A percentile compares a stretch with the other conserved stretches of the same genome.
These are phyloP conservation scores for Aspergillus proliferans DNA, from an alignment of 2,329 filamentous ascomycete species.

Conservation along the genomic window DNA sequence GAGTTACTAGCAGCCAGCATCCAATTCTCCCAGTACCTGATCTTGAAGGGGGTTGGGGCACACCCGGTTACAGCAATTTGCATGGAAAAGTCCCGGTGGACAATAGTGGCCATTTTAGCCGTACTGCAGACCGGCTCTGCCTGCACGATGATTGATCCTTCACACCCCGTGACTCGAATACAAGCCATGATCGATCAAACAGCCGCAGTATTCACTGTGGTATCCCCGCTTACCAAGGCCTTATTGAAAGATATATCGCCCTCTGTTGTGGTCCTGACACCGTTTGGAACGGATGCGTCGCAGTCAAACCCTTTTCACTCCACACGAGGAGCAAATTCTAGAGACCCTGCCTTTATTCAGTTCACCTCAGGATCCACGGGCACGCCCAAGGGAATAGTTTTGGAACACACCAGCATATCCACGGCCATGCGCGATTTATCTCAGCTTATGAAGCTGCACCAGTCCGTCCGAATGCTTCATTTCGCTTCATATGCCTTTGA, in stretches of 20 bases:
- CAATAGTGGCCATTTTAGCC: no score
- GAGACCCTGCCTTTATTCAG: conserved; percentile 28
- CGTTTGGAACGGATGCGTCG: not conserved
- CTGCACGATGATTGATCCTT: no score
- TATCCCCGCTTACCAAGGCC: conserved; percentile 14
- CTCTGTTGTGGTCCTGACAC: not conserved
- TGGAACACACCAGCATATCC: conserved; percentile 29
- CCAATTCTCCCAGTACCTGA: no score
- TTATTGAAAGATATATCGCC: not conserved
- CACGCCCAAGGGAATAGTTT: conserved; percentile 32
- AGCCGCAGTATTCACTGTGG: conserved; percentile 20
- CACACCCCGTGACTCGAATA: no score
- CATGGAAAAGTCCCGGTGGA: no score
- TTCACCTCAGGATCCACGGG: conserved; percentile 36
- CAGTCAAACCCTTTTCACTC: not conserved
- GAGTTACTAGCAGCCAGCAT: no score
- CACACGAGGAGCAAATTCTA: conserved; percentile 9
- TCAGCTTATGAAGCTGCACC: no score
- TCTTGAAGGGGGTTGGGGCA: no score
- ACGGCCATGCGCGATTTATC: conserved; percentile 33
- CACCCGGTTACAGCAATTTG: no score
- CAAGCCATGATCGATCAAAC: no score
- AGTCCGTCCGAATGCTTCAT: no score
- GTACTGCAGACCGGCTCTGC: no score
- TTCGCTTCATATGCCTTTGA: conserved; percentile 36